A percentile compares a stretch with the other conserved stretches of the same genome.
Evolutionary conservation across 495 filamentous ascomycete species (phyloP).

Genomic region (Hyaloscypha hepaticicola): DNA sequence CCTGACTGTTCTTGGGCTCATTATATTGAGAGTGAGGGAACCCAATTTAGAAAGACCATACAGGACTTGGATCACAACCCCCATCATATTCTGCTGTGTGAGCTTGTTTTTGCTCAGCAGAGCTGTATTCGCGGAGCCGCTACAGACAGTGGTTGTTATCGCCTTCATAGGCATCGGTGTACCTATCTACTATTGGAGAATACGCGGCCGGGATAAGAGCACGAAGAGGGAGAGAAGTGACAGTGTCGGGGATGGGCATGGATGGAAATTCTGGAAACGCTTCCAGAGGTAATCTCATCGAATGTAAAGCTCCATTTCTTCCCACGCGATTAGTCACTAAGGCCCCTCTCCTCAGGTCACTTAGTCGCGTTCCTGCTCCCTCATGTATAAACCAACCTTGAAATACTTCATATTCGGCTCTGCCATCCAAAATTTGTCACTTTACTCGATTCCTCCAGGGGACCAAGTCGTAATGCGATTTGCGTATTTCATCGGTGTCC

Average conservation of each 20-base stretch:
- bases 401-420: no score
- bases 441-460: no score
- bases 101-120: conserved; percentile 87
- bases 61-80: conserved; percentile 92
- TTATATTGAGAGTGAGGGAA: conserved; percentile 85
- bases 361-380: no score
- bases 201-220: conserved; percentile 49
- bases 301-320: no score
- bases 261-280: conserved; percentile 34
- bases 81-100: conserved; percentile 97
- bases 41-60: conserved; percentile 87
- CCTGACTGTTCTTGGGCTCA: conserved; percentile 87
- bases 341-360: no score
- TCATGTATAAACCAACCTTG: no score
- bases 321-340: no score
- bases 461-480: no score
- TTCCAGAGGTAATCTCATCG: conserved; percentile 15
- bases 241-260: conserved; percentile 12
- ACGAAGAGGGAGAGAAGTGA: conserved; percentile 29
- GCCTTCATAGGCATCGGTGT: conserved; percentile 80
- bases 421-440: no score
- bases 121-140: conserved; percentile 83
- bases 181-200: conserved; percentile 85
- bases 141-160: conserved; percentile 83
- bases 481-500: no score